Evolutionary conservation across 331 rosid genomes (phyloP).

Genomic region (Ulmus americana): DNA sequence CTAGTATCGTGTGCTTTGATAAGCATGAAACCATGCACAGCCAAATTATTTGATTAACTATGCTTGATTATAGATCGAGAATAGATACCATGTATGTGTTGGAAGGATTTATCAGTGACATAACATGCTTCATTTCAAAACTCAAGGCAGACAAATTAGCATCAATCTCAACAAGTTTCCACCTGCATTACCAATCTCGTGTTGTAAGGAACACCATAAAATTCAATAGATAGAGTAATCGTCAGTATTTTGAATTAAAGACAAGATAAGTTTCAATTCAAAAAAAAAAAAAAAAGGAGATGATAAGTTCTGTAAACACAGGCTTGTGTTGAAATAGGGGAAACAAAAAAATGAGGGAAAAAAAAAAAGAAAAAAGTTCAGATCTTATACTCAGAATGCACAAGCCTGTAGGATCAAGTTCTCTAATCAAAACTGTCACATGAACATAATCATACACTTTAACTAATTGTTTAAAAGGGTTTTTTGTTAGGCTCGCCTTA

Average conservation of each 20-base stretch:
- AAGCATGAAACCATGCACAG: background rate
- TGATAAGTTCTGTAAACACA: too few relatives aligned
- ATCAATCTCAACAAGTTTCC: conserved; percentile 81
- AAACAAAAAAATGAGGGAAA: background rate
- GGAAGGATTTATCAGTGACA: conserved; percentile 86
- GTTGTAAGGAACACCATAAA: conserved; percentile 8
- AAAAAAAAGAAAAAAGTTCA: conserved; percentile 3
- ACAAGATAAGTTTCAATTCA: background rate
- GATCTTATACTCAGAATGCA: conserved; percentile 3
- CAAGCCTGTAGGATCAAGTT: conserved; percentile 1
- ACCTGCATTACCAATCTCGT: conserved; percentile 43
- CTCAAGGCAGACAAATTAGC: conserved; percentile 65
- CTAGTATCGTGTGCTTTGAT: background rate
- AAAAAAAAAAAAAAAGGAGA: background rate
- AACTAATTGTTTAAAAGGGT: too few relatives aligned
- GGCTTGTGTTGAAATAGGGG: too few relatives aligned
- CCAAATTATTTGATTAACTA: background rate
- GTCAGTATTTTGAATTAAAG: conserved; percentile 13
- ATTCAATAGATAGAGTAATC: background rate
- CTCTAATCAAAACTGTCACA: background rate
- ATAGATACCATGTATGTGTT: conserved; percentile 83
- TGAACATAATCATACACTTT: background rate
- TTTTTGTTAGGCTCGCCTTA: too few relatives aligned
- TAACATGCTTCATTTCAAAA: conserved; percentile 65
- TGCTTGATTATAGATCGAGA: conserved; percentile 3